Evolutionary conservation across 2,329 filamentous ascomycete genomes (phyloP).

Genomic region (Aureobasidium subglaciale): DNA sequence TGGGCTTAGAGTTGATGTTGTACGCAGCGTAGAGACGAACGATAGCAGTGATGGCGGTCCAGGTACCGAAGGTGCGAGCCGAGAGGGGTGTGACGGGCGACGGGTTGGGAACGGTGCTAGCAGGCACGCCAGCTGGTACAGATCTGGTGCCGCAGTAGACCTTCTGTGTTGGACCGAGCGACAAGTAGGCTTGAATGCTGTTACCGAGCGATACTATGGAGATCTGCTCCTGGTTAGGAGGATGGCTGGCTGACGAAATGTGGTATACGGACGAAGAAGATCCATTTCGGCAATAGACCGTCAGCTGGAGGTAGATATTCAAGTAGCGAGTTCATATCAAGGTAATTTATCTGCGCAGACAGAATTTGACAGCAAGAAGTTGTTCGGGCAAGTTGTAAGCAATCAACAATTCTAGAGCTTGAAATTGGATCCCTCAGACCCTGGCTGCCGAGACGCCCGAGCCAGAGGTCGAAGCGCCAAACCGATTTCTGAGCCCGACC

Average conservation of each 20-base stretch:
- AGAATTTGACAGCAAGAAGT: not conserved
- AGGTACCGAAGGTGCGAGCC: constrained; percentile 77
- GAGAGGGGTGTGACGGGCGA: constrained; percentile 64
- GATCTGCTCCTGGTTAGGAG: constrained; percentile 48
- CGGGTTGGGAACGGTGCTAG: constrained; percentile 21
- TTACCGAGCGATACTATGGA: constrained; percentile 78
- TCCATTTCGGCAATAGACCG: constrained; percentile 57
- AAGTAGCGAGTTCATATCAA: constrained; percentile 25
- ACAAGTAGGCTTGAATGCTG: constrained; percentile 74
- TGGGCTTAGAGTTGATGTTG: constrained; percentile 61
- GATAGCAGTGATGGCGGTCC: constrained; percentile 72
- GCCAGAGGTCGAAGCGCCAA: not conserved
- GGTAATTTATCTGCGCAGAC: too few relatives aligned
- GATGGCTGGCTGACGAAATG: not conserved
- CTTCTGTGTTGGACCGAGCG: constrained; percentile 73
- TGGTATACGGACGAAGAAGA: constrained; percentile 49
- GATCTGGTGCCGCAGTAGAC: constrained; percentile 62
- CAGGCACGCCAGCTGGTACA: constrained; percentile 20
- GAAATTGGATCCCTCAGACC: constrained; percentile 8
- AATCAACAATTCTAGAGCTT: not conserved
- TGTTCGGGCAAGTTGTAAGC: not conserved
- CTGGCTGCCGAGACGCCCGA: constrained; percentile 2
- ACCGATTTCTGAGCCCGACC: not conserved
- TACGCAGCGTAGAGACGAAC: constrained; percentile 80
- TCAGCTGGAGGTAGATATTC: constrained; percentile 37